Evolutionary conservation across 306 rosid species (phyloP).

Genomic region (Medicago lupulina): DNA sequence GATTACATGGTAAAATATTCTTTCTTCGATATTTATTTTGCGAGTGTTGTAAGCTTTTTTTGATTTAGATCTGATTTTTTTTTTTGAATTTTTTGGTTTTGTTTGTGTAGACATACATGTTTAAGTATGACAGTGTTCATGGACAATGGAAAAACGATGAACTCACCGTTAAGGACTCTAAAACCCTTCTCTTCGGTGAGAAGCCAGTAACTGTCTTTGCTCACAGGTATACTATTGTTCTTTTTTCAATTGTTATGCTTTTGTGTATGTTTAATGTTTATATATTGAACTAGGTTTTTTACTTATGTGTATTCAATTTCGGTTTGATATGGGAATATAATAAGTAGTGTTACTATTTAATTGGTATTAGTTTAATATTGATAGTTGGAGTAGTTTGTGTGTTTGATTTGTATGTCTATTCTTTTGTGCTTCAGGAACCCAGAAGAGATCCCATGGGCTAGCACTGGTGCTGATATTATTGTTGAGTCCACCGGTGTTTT

Average conservation of each 20-base stretch:
- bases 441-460: constrained; percentile 73
- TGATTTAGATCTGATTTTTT: background rate
- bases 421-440: constrained; percentile 54
- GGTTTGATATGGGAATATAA: background rate
- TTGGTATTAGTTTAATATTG: background rate
- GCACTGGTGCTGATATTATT: constrained; percentile 59
- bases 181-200: constrained; percentile 68
- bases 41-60: background rate
- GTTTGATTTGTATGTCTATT: background rate
- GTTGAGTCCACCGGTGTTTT: constrained; percentile 73
- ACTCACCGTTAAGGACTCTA: constrained; percentile 56
- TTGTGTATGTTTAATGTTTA: background rate
- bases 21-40: background rate
- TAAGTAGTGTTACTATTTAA: too few species aligned
- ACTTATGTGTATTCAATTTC: background rate
- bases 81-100: background rate
- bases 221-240: constrained; percentile 48
- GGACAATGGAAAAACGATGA: constrained; percentile 77
- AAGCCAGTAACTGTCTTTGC: constrained; percentile 62
- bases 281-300: background rate
- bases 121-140: constrained; percentile 80
- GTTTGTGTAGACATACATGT: constrained; percentile 67
- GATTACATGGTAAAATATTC: constrained; percentile 63
- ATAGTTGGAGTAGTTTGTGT: background rate
- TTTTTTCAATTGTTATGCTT: background rate